Evolutionary conservation across 768 basidiomycete species (phyloP).

Genomic region (Termitomyces titanicus): DNA sequence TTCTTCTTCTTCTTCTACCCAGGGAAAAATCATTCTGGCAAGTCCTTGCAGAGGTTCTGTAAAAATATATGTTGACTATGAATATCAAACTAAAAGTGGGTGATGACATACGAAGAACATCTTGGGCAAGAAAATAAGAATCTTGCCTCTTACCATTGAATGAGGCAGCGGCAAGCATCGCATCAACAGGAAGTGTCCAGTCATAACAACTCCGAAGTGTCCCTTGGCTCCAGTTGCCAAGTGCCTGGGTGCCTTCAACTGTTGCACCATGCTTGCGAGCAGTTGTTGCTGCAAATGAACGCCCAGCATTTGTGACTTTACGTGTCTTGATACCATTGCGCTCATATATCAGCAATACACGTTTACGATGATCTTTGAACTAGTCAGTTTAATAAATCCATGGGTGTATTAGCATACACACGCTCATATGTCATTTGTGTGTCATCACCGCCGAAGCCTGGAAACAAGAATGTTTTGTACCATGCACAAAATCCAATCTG

Average conservation of each 20-base stretch:
- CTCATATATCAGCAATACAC: constrained; percentile 18
- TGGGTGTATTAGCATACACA: constrained; percentile 6
- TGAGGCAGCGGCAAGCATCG: constrained; percentile 21
- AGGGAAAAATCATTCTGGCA: constrained; percentile 4
- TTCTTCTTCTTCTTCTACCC: constrained; percentile 2
- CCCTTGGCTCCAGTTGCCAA: constrained; percentile 12
- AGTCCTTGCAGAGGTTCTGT: constrained; percentile 16
- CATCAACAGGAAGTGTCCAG: constrained; percentile 18
- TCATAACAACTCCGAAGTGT: constrained; percentile 21
- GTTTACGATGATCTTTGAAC: constrained; percentile 21
- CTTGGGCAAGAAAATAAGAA: constrained; percentile 14
- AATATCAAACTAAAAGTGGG: too few relatives aligned
- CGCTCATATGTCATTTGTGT: constrained; percentile 27
- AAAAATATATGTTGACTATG: background rate
- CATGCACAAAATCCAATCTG: constrained; percentile 20
- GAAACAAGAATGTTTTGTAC: constrained; percentile 15
- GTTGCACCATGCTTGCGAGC: constrained; percentile 19
- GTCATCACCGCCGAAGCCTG: background rate
- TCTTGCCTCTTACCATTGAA: constrained; percentile 22
- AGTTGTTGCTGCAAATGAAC: constrained; percentile 17
- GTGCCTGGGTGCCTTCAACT: constrained; percentile 20
- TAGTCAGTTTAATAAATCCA: background rate
- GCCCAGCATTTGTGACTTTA: constrained; percentile 8
- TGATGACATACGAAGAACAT: constrained; percentile 11
- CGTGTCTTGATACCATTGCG: constrained; percentile 16